Evolutionary conservation across 1,284 basidiomycete species (phyloP).

Genomic region (Gastroboletus turbinatus): DNA sequence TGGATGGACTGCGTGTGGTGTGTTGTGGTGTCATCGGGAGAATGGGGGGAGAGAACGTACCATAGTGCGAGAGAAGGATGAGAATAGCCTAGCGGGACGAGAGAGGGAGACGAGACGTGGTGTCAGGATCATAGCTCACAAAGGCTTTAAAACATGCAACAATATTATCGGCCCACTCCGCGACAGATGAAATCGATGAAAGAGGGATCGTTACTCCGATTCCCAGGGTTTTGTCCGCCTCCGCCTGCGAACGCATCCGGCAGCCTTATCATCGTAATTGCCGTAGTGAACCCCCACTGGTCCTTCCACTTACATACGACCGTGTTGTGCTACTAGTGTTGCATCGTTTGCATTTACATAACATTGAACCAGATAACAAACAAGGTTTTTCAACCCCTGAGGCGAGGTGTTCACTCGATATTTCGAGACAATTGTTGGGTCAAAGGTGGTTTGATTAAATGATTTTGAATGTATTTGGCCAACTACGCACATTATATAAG

Average conservation of each 20-base stretch:
- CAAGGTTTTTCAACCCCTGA: too few species aligned
- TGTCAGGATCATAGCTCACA: constrained; percentile 35
- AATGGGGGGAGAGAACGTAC: constrained; percentile 32
- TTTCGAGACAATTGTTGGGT: too few species aligned
- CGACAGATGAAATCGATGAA: constrained; percentile 9
- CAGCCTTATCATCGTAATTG: neutral
- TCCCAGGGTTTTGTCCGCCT: neutral
- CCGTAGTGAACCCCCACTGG: neutral
- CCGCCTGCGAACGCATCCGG: too few species aligned
- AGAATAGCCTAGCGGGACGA: constrained; percentile 38
- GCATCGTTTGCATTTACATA: too few species aligned
- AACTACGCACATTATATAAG: too few species aligned
- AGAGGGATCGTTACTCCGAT: neutral
- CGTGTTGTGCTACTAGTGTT: too few species aligned
- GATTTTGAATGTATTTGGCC: too few species aligned
- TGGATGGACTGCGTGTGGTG: constrained; percentile 40
- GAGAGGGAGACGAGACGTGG: constrained; percentile 33
- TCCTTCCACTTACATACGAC: too few species aligned
- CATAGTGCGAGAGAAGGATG: constrained; percentile 41
- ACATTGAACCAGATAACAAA: too few species aligned
- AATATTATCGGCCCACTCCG: constrained; percentile 26
- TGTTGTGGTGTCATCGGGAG: constrained; percentile 1
- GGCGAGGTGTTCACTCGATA: too few species aligned
- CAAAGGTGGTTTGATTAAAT: too few species aligned
- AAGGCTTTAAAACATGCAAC: constrained; percentile 22